Base-by-base conservation (phyloP, 305 asterid species). In the Solanum aculeatissimum region DNA sequence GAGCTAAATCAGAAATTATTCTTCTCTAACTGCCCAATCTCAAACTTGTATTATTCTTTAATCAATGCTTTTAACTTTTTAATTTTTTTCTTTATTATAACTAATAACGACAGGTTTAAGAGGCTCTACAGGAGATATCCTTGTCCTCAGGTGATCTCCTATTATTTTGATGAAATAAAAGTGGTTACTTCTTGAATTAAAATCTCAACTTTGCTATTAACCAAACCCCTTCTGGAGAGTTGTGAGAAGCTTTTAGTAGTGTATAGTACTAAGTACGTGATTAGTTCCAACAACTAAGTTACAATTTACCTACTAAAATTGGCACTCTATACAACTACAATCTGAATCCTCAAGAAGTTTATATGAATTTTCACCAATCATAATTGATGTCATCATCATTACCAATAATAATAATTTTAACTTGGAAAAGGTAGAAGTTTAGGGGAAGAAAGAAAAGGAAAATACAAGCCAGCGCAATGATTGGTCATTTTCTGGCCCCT, bases 401-500 rank as follows among this genome's bases (percentile, higher is more conserved):
- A 12, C n/a, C 15, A 65, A 65, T 11, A 66, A 68, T 18, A 35
- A 68, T 12, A 66, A 15, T 29, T 32, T 32, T 25, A 32, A 66
- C 45, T 15, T 32, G 63, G 63, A 55, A 19, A 19, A 55, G 71
- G 71, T 63, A 14, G 4, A 27, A 27, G 43, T 65, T 65, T 15
- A 63, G 29, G 54, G 8, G 55, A 69, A 38, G 57, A 66, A 2
- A 47, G 84, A 71, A 13, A 83, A 70, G 21, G 57, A 80, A 83
- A 81, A 53, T 84, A 80, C 16, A 8, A 62, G 89, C 69, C 87
- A 86, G 87, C 47, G 13, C 42, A 86, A 86, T 84, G 72, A 84
- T 86, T 57, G 81, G 87, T 83, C 80, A 35, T 63, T 86, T 85
- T 86, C 86, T 65, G 88, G 75, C 79, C 85, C 83, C 77, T 25